Conservation (phyloP, 164 flowering plant genomes). For the Macadamia tetraphylla region DNA sequence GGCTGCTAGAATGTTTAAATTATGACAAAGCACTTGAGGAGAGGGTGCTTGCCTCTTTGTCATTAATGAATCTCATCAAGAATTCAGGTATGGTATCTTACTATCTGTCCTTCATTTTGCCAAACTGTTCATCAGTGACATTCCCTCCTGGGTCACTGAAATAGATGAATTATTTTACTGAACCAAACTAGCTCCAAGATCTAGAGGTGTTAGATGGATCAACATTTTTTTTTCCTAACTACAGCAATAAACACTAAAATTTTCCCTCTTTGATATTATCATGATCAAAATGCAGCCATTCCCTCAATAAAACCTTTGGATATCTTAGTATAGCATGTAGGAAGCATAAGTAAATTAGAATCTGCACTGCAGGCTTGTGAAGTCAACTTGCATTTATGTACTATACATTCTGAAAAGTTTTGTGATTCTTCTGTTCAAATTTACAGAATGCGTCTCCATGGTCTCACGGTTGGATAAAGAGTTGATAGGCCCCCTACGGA, state of each 20-base stretch:
- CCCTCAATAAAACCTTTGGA: neutral
- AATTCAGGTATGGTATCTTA: conserved; percentile 38
- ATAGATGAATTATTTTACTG: too few relatives aligned
- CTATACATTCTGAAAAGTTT: neutral
- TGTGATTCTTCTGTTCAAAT: conserved; percentile 1
- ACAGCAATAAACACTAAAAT: too few relatives aligned
- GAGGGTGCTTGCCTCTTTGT: conserved; percentile 46
- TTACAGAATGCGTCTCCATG: conserved; percentile 28
- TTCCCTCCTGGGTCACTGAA: too few relatives aligned
- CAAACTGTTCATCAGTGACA: too few relatives aligned
- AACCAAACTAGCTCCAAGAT: too few relatives aligned
- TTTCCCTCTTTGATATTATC: too few relatives aligned
- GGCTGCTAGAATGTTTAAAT: conserved; percentile 31
- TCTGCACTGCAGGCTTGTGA: neutral
- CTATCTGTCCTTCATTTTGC: too few relatives aligned
- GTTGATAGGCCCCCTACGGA: conserved; percentile 20
- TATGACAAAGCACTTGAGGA: conserved; percentile 39
- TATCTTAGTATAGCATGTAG: neutral
- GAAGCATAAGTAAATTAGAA: neutral
- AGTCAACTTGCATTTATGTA: neutral
- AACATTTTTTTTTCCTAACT: too few relatives aligned
- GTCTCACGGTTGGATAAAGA: conserved; percentile 23
- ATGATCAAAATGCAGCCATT: too few relatives aligned
- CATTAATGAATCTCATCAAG: conserved; percentile 38
- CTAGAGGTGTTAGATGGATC: too few relatives aligned